These are phyloP conservation scores for Mucor saturninus DNA, from an alignment of 371 early-diverging fungal species.

Conservation along the genomic window DNA sequence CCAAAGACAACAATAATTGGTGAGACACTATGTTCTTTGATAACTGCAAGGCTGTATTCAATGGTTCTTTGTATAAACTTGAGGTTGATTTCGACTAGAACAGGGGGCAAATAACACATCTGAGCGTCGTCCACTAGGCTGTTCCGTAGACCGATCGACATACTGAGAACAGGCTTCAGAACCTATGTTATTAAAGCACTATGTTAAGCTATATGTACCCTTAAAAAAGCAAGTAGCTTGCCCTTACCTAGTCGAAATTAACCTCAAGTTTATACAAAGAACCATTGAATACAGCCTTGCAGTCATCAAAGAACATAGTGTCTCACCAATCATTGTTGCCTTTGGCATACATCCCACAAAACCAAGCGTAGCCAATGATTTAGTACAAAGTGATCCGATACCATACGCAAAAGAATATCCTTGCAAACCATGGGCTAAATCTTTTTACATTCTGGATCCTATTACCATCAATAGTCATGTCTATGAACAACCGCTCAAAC, in stretches of 20 bases:
- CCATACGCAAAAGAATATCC: conserved; percentile 17
- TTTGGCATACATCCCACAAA: conserved; percentile 24
- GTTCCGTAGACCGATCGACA: conserved; percentile 15
- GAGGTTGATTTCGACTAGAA: conserved; percentile 9
- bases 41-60: background rate
- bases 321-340: conserved; percentile 15
- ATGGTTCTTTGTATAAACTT: too few species aligned
- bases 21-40: conserved; percentile 11
- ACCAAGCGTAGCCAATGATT: conserved; percentile 21
- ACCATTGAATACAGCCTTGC: too few species aligned
- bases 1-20: conserved; percentile 18
- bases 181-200: too few species aligned
- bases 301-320: conserved; percentile 9
- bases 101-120: conserved; percentile 2
- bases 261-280: background rate
- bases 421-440: conserved; percentile 23
- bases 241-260: background rate
- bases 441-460: conserved; percentile 54
- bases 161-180: conserved; percentile 5
- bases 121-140: conserved; percentile 16
- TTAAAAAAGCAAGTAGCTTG: too few species aligned
- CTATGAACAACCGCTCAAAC: conserved; percentile 20
- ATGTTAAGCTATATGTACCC: too few species aligned
- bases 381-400: conserved; percentile 19
- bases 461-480: conserved; percentile 25